Evolutionary conservation across 1,284 basidiomycete genomes (phyloP), one percentile per base, ranked within the genome.

Genomic region (Mycena citricolor): DNA sequence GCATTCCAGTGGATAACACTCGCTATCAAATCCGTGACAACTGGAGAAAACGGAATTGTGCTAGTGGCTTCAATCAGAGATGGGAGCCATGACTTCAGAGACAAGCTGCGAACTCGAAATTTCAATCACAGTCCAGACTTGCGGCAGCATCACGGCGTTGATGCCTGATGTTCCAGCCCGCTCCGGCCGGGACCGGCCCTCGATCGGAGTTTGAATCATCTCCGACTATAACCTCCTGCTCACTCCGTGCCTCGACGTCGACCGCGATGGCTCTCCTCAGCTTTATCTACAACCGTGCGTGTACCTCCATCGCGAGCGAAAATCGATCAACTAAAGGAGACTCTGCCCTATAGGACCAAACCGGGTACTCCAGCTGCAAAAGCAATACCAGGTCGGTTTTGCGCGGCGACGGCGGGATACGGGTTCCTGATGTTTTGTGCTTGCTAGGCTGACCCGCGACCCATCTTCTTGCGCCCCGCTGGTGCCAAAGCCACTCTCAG

Each of bases 251-350:
- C 32, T 35, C 28, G 13, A 10, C 42, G 49, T 47, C 42, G 41
- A 47, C 43, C 47, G 34, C 51, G 36, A 52, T 52, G 51, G 51
- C 51, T 32, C 47, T 52, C 43, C 47, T 52, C 32, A 26, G 44
- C 51, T 45, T 49, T 31, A 41, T 52, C 21, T 49, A 49, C 47
- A 52, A 52, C 40, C 6, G 51, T 38, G 8, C 20, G 36, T 49
- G 26, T 37, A 8, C 22, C n/a, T 17, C 23, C 10, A 11, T 2
- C n/a, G 16, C 11, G 2, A 16, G n/a, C 29, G 0, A 2, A 32
- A 32, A 21, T 7, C 32, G 42, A 8, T 39, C 34, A 7, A 8
- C 16, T 17, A 19, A n/a, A n/a, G n/a, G n/a, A n/a, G n/a, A n/a
- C n/a, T n/a, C n/a, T 14, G 12, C 12, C 2, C 10, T 0, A 24